Evolutionary conservation across 1,284 basidiomycete genomes (phyloP).

Genomic region (Cutaneotrichosporon daszewskae): DNA sequence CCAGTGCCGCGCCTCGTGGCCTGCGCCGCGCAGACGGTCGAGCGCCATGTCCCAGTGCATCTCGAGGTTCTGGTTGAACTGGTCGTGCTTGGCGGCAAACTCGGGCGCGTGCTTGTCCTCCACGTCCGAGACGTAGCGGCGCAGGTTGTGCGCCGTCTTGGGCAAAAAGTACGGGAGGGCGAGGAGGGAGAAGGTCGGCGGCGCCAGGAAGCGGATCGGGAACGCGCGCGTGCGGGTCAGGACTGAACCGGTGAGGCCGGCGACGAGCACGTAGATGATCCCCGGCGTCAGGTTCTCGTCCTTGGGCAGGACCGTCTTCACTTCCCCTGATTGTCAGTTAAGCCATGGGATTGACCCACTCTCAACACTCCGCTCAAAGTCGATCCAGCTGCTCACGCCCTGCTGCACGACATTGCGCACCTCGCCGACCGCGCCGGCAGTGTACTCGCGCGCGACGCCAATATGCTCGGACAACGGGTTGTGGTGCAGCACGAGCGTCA

Average conservation of each 20-base stretch:
- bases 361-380: conserved; percentile 72
- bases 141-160: conserved; percentile 64
- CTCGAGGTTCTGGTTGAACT: conserved; percentile 58
- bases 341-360: conserved; percentile 53
- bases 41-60: conserved; percentile 57
- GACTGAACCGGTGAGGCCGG: conserved; percentile 79
- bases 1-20: conserved; percentile 27
- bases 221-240: conserved; percentile 68
- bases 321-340: conserved; percentile 54
- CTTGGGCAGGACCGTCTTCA: conserved; percentile 72
- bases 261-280: conserved; percentile 77
- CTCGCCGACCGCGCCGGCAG: conserved; percentile 55
- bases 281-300: conserved; percentile 80
- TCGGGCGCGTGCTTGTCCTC: conserved; percentile 66
- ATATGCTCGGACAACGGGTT: conserved; percentile 68
- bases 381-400: conserved; percentile 71
- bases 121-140: conserved; percentile 60
- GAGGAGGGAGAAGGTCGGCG: conserved; percentile 61
- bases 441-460: conserved; percentile 58
- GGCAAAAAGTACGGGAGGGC: conserved; percentile 75
- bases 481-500: conserved; percentile 65
- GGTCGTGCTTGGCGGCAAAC: conserved; percentile 62
- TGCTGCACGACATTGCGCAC: conserved; percentile 62
- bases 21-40: conserved; percentile 51
- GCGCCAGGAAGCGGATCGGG: conserved; percentile 61